Percentiles rank a stretch among this genome's conserved stretches.
Evolutionary conservation across 139 green algal genomes (phyloP).

Genomic region (Nannochloris sp.): DNA sequence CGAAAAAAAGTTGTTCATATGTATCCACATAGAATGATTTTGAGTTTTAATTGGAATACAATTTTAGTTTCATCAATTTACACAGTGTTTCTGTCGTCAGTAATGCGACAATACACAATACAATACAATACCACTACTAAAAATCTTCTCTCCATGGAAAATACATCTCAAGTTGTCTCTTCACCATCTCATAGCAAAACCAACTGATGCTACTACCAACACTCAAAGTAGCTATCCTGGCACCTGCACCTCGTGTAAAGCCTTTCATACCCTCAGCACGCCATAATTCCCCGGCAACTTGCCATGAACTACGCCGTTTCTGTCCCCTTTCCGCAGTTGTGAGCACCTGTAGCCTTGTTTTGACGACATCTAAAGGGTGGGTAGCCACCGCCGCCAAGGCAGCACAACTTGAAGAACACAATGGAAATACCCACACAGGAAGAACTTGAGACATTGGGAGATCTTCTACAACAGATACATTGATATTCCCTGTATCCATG

Average conservation of each 20-base stretch:
- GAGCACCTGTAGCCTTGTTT: slow-evolving; percentile 70
- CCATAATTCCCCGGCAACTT: slow-evolving; percentile 27
- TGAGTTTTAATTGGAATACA: too few species aligned
- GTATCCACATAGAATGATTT: too few species aligned
- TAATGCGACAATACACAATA: too few species aligned
- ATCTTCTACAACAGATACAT: background rate
- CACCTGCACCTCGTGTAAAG: slow-evolving; percentile 38
- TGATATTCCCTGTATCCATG: background rate
- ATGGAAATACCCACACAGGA: slow-evolving; percentile 28
- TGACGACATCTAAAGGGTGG: slow-evolving; percentile 74
- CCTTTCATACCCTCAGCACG: slow-evolving; percentile 34
- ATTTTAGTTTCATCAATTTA: too few species aligned
- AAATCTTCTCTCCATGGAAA: too few species aligned
- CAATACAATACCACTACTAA: too few species aligned
- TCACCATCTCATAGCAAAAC: slow-evolving; percentile 59
- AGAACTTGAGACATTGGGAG: slow-evolving; percentile 14
- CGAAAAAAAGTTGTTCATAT: background rate
- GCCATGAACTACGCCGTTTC: slow-evolving; percentile 1
- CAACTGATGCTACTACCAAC: slow-evolving; percentile 53
- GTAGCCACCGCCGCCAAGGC: slow-evolving; percentile 51
- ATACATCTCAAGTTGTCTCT: slow-evolving; percentile 21
- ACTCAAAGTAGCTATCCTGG: slow-evolving; percentile 51
- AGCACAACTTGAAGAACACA: slow-evolving; percentile 36
- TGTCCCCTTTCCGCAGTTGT: background rate
- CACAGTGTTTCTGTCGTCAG: too few species aligned